Evolutionary conservation across 345 rosid genomes (phyloP).

Genomic region (Odontarrhena argentea): DNA sequence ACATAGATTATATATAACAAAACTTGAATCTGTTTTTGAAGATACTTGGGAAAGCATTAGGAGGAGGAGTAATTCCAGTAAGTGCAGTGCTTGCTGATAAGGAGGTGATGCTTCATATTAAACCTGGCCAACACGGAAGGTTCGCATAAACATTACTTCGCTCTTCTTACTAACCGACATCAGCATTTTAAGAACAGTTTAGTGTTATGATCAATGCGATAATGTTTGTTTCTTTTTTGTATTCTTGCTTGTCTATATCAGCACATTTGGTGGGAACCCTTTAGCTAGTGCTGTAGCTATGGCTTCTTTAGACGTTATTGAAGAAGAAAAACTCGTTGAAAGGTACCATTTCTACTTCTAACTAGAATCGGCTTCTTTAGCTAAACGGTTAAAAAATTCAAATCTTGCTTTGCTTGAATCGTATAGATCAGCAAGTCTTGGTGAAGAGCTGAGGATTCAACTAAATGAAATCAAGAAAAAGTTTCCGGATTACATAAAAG

Average conservation of each 20-base stretch:
- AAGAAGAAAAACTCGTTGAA: conserved; percentile 72
- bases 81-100: conserved; percentile 91
- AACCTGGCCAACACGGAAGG: conserved; percentile 99
- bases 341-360: conserved; percentile 45
- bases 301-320: conserved; percentile 80
- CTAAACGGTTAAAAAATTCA: too few relatives aligned
- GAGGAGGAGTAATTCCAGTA: conserved; percentile 95
- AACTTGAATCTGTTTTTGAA: conserved; percentile 26
- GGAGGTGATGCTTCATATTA: conserved; percentile 89
- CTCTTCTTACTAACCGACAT: background rate
- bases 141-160: conserved; percentile 21
- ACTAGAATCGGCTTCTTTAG: conserved; percentile 1
- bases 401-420: too few relatives aligned
- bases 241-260: conserved; percentile 31
- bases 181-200: conserved; percentile 2
- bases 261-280: conserved; percentile 98
- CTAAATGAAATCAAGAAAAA: conserved; percentile 57
- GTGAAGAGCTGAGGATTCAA: conserved; percentile 64
- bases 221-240: background rate
- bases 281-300: conserved; percentile 94
- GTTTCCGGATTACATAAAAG: conserved; percentile 76
- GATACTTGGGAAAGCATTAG: conserved; percentile 96
- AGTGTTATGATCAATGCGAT: background rate
- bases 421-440: conserved; percentile 63
- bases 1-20: conserved; percentile 16